Evolutionary conservation across 2,329 filamentous ascomycete species (phyloP).

Genomic region (Alternaria longipes): DNA sequence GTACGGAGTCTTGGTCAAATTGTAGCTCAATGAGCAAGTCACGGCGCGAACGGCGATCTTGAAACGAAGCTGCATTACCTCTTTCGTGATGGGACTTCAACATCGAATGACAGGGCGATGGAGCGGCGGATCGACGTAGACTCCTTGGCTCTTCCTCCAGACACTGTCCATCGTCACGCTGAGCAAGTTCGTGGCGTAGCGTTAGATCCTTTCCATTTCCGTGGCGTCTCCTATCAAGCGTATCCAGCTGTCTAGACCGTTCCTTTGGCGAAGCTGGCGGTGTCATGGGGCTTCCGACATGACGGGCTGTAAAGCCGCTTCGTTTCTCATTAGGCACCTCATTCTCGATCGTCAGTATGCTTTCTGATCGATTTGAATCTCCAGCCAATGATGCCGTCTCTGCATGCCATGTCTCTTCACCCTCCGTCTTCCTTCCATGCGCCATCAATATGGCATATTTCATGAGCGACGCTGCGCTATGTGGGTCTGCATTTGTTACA

Average conservation of each 20-base stretch:
- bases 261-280: background rate
- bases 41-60: background rate
- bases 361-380: background rate
- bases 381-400: background rate
- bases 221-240: background rate
- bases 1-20: constrained; percentile 9
- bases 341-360: background rate
- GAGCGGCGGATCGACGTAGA: background rate
- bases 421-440: constrained; percentile 5
- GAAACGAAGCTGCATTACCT: background rate
- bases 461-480: constrained; percentile 8
- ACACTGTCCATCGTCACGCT: background rate
- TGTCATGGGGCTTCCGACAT: background rate
- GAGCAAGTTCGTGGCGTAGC: background rate
- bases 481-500: constrained; percentile 7
- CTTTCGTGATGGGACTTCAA: background rate
- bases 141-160: background rate
- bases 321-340: background rate
- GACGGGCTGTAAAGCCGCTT: background rate
- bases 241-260: background rate
- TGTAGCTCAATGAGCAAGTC: constrained; percentile 9
- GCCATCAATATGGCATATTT: constrained; percentile 13
- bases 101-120: constrained; percentile 2
- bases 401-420: constrained; percentile 2
- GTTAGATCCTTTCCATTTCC: background rate